Conservation (phyloP, 1,284 basidiomycete genomes). For the Lentinula novae-zelandiae region DNA sequence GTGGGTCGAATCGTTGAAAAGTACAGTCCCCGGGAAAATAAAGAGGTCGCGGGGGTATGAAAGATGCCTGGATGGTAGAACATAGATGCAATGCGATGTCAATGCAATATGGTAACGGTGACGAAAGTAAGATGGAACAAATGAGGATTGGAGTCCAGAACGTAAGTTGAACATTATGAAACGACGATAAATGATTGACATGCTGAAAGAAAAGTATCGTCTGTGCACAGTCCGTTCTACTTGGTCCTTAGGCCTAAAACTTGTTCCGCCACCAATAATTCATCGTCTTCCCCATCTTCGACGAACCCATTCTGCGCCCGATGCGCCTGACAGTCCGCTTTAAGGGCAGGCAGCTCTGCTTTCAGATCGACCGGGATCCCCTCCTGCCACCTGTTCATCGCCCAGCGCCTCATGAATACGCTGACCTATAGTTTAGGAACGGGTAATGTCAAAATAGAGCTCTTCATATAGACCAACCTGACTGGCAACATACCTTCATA, state of each 20-base stretch:
- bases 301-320: constrained; percentile 13
- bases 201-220: background rate
- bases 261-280: constrained; percentile 9
- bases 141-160: constrained; percentile 2
- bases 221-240: background rate
- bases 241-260: constrained; percentile 3
- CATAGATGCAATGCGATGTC: constrained; percentile 1
- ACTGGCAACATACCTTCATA: constrained; percentile 59
- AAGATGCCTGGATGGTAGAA: constrained; percentile 4
- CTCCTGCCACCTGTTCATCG: constrained; percentile 57
- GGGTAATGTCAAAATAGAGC: background rate
- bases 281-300: constrained; percentile 11
- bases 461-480: background rate
- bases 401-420: constrained; percentile 60
- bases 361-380: constrained; percentile 46
- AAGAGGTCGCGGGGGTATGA: background rate
- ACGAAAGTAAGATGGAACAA: background rate
- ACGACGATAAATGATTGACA: background rate
- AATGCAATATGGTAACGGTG: background rate
- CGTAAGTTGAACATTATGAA: constrained; percentile 3
- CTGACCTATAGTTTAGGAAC: constrained; percentile 39
- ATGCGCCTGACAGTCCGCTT: constrained; percentile 42
- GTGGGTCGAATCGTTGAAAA: background rate
- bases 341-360: constrained; percentile 50
- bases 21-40: background rate